Conservation (phyloP, 306 rosid species). For the Acacia confusa region DNA sequence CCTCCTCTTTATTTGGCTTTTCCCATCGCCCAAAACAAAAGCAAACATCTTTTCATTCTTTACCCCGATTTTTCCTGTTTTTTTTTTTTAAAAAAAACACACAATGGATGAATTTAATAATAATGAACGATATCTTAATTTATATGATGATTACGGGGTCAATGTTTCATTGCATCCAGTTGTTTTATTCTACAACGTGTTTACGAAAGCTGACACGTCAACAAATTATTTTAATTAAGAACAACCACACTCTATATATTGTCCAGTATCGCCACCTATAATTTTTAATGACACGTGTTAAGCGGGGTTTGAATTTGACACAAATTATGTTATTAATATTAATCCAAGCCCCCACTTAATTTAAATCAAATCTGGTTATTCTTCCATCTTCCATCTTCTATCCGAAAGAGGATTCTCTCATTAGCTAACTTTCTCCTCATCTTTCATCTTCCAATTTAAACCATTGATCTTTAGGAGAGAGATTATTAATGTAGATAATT, state of each 20-base stretch:
- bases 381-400: not conserved
- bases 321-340: not conserved
- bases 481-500: no score
- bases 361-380: not conserved
- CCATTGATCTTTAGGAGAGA: no score
- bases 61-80: not conserved
- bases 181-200: not conserved
- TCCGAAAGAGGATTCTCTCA: no score
- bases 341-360: not conserved
- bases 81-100: not conserved
- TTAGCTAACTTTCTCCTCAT: no score
- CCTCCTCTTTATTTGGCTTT: not conserved
- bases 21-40: constrained; percentile 15
- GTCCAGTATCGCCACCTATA: no score
- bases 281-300: not conserved
- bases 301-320: not conserved
- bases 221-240: not conserved
- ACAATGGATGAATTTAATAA: not conserved
- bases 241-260: not conserved
- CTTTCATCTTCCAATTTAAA: no score
- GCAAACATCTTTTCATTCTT: constrained; percentile 33
- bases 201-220: not conserved
- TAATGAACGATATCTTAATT: not conserved
- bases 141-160: not conserved
- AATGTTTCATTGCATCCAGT: constrained; percentile 7